Evolutionary conservation across 441 rosid genomes (phyloP).

Genomic region (Gossypium lobatum): DNA sequence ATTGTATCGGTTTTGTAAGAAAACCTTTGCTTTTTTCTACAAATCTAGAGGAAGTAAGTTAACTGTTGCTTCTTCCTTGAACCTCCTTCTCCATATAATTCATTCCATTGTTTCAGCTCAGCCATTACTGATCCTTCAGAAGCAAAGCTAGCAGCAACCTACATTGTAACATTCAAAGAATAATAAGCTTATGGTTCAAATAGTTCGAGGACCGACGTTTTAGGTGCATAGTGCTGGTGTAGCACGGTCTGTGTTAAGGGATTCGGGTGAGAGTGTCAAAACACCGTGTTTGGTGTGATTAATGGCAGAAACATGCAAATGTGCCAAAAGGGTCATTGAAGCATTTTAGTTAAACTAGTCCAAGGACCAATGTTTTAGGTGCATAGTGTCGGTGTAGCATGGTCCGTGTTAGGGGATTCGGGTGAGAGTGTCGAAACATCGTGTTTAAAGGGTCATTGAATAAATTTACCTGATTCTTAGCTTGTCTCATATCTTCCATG

Average conservation of each 20-base stretch:
- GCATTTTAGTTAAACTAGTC: not conserved
- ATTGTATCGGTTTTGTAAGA: not conserved
- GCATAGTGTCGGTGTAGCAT: not conserved
- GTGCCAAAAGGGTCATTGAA: not conserved
- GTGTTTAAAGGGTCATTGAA: not conserved
- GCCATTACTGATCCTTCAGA: conserved; percentile 74
- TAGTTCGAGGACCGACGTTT: not conserved
- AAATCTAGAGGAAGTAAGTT: conserved; percentile 78
- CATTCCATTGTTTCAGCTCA: conserved; percentile 94
- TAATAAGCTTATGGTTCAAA: not conserved
- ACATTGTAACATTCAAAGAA: conserved; percentile 9
- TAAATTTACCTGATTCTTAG: conserved; percentile 76
- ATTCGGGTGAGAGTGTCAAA: not conserved
- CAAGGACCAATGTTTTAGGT: not conserved
- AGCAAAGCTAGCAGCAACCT: conserved; percentile 95
- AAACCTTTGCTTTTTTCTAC: conserved; percentile 5
- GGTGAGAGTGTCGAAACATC: not conserved
- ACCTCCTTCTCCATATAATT: conserved; percentile 89
- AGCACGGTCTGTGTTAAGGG: not conserved
- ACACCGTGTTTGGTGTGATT: not conserved
- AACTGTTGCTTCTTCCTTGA: conserved; percentile 90
- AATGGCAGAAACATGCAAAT: not conserved
- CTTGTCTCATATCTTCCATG: conserved; percentile 91
- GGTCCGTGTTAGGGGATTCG: not conserved
- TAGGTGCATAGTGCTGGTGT: not conserved